Evolutionary conservation across 1,284 basidiomycete species (phyloP).

Genomic region (Leccinum subrobustum): DNA sequence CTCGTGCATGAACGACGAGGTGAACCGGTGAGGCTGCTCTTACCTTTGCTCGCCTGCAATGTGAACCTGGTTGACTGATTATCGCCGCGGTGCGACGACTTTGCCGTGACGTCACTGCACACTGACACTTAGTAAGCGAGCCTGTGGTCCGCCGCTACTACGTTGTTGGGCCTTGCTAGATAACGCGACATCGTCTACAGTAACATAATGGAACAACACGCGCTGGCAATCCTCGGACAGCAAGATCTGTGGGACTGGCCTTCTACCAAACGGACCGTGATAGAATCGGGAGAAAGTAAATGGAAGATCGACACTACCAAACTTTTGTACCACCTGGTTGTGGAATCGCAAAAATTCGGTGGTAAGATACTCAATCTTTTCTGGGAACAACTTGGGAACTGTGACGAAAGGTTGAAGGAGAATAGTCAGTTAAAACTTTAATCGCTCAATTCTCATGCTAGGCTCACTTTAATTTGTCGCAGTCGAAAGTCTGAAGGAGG

Average conservation of each 20-base stretch:
- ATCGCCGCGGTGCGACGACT: too few species aligned
- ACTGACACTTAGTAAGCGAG: too few species aligned
- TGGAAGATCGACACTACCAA: background rate
- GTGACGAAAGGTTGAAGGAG: background rate
- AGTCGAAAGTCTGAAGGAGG: background rate
- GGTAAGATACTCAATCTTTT: constrained; percentile 1
- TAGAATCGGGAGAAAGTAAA: background rate
- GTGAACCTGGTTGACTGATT: too few species aligned
- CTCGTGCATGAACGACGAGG: too few species aligned
- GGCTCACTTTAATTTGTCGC: background rate
- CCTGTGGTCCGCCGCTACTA: too few species aligned
- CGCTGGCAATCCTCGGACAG: background rate
- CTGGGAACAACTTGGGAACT: constrained; percentile 1
- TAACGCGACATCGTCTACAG: background rate
- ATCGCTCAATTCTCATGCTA: background rate
- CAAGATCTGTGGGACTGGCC: background rate
- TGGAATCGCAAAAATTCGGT: constrained; percentile 5
- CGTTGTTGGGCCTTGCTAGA: too few species aligned
- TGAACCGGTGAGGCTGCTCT: too few species aligned
- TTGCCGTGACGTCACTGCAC: too few species aligned
- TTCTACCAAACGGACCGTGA: background rate
- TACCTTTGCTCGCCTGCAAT: too few species aligned
- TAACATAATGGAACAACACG: background rate
- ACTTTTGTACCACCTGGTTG: constrained; percentile 2
- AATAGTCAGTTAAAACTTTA: background rate